Conservation (phyloP, 2,329 filamentous ascomycete species). For the Huntiella decipiens region DNA sequence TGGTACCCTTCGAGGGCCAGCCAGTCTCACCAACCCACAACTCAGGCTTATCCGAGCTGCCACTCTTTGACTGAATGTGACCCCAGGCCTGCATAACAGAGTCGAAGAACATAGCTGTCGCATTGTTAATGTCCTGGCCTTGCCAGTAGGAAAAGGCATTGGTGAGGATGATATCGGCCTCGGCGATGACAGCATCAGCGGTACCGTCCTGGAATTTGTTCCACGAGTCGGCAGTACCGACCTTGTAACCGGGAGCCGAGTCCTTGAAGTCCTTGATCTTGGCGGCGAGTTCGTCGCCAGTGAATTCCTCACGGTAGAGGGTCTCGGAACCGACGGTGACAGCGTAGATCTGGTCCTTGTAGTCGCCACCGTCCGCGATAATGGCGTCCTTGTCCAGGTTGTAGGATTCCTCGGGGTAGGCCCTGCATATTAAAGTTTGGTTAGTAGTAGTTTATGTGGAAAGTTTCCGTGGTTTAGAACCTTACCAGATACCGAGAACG, state of each 20-base stretch:
- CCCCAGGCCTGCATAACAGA: constrained; percentile 45
- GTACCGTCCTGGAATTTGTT: constrained; percentile 53
- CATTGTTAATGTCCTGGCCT: constrained; percentile 34
- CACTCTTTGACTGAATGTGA: constrained; percentile 41
- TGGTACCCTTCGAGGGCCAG: constrained; percentile 45
- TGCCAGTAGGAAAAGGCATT: constrained; percentile 64
- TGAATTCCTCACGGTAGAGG: constrained; percentile 50
- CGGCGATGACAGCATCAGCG: constrained; percentile 40
- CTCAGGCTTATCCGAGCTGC: constrained; percentile 32
- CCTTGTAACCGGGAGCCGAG: constrained; percentile 32
- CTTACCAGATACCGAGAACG: constrained; percentile 50
- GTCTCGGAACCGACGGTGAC: constrained; percentile 55
- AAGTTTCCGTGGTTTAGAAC: neutral
- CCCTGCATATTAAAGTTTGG: constrained; percentile 21
- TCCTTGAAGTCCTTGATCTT: constrained; percentile 44
- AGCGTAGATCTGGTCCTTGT: constrained; percentile 41
- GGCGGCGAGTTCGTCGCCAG: constrained; percentile 35
- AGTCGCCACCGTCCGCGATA: constrained; percentile 24
- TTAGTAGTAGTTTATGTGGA: neutral
- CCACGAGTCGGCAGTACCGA: constrained; percentile 55
- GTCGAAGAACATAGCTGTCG: constrained; percentile 42
- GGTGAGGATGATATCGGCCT: constrained; percentile 40
- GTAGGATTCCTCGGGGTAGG: constrained; percentile 44
- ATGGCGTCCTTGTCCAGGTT: constrained; percentile 36
- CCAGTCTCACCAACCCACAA: constrained; percentile 51